Conservation (phyloP, 306 rosid species). For the Vachellia pachyceras region DNA sequence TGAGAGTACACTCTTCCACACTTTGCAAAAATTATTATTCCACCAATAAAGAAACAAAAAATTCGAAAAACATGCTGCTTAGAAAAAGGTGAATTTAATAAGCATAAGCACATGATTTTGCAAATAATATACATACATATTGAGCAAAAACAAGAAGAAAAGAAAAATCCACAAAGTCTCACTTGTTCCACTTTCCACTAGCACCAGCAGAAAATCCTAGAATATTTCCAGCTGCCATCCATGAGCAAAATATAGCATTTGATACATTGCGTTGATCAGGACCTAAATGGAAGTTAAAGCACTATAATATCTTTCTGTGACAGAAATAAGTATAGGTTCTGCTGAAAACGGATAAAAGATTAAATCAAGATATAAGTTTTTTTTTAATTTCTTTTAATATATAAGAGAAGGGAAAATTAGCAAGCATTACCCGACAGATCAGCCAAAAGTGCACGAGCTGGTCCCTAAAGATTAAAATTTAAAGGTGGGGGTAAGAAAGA, state of each 20-base stretch:
- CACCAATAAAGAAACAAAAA: slow-evolving; percentile 1
- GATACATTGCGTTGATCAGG: slow-evolving; percentile 92
- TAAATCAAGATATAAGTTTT: slow-evolving; percentile 22
- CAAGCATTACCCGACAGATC: slow-evolving; percentile 78
- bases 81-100: not conserved
- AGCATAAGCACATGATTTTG: not conserved
- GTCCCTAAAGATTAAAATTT: slow-evolving; percentile 71
- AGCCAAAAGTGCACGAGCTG: slow-evolving; percentile 99
- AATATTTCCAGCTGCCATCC: slow-evolving; percentile 99
- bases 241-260: slow-evolving; percentile 95
- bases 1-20: slow-evolving; percentile 19
- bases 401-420: slow-evolving; percentile 6
- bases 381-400: not conserved
- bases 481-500: slow-evolving; percentile 19
- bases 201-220: slow-evolving; percentile 97
- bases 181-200: slow-evolving; percentile 96
- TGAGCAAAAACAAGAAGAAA: slow-evolving; percentile 14
- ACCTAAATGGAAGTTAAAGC: slow-evolving; percentile 52
- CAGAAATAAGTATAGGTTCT: not conserved
- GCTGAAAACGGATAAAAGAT: not conserved
- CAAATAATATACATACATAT: slow-evolving; percentile 22
- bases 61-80: not conserved
- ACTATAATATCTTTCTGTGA: not conserved
- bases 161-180: slow-evolving; percentile 33
- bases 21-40: slow-evolving; percentile 19